Base-by-base conservation (phyloP, 1,284 basidiomycete species). In the Pyrrhoderma noxium region DNA sequence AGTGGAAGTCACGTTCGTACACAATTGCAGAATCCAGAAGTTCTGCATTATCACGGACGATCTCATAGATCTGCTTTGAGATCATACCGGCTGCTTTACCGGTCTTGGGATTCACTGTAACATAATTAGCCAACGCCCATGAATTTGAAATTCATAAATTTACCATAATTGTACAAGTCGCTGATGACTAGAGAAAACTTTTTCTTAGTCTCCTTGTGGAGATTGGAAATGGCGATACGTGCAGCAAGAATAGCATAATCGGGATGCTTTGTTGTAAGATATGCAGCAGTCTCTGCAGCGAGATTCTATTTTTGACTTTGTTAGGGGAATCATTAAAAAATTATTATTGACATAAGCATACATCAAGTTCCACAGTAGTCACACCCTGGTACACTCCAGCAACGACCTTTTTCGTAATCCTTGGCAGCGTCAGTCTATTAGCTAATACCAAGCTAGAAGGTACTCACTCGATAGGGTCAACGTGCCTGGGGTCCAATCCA, bases 191-290 rank as follows among this genome's bases (percentile, higher is more conserved):
- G 79, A 13, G 91, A 93, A 67, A 99, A 99, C 61, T 74, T 88
- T 76, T 99, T 99, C 73, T 93, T 95, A 34, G 96, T 99, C 73
- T 99, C 95, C 68, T 99, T 99, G 80, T 99, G 96, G 18, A 99
- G 73, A 70, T 99, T 99, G 56, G 93, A 96, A 64, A 99, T 95
- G 56, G 95, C 95, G 52, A 99, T 98, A 59, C 96, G 91, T 13
- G 96, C 96, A 9, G 96, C 96, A 54, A 99, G 89, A 56, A 99
- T 87, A 25, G 96, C 95, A 63, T 99, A 99, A 68, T 99, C 96
- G 9, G 94, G 94, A 66, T 95, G 93, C 60, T 89, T 90, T 27
- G 95, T 97, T 2, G 96, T 98, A 60, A 98, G 85, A 69, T 89
- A 97, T 1, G 96, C 96, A 16, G 96, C 93, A 2, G 96, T 99